Conservation (phyloP, 352 stramenopile genomes). For the Elongisporangium prolatum region DNA sequence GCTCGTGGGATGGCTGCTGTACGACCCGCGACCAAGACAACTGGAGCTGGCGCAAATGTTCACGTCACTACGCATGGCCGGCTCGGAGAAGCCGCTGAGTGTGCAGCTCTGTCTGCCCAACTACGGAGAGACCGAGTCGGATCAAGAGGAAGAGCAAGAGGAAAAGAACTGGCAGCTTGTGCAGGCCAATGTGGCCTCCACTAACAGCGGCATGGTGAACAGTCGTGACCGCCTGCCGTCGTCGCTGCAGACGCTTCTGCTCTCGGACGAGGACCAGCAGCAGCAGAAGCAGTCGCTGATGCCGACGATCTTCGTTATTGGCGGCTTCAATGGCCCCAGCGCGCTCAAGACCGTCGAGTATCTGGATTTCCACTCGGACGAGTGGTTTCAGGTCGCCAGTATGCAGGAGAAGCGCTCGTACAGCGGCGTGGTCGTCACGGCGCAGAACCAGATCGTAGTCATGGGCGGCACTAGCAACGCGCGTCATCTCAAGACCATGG, state of each 20-base stretch:
- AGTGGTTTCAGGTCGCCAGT: conserved; percentile 44
- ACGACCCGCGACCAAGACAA: conserved; percentile 32
- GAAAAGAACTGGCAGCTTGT: background rate
- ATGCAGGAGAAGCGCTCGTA: conserved; percentile 65
- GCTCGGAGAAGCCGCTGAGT: background rate
- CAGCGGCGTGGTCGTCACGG: conserved; percentile 44
- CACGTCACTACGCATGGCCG: conserved; percentile 4
- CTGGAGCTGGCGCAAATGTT: conserved; percentile 19
- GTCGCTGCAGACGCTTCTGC: background rate
- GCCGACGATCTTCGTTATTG: conserved; percentile 62
- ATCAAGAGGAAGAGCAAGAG: background rate
- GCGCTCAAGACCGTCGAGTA: conserved; percentile 58
- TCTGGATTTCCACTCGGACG: conserved; percentile 53
- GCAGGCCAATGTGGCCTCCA: background rate
- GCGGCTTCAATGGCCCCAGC: conserved; percentile 58
- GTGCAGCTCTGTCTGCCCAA: background rate
- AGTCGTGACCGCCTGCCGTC: conserved; percentile 18
- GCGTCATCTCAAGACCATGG: conserved; percentile 52
- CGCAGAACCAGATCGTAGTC: conserved; percentile 48
- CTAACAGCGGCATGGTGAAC: conserved; percentile 35
- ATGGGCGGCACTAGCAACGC: conserved; percentile 55
- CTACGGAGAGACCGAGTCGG: background rate
- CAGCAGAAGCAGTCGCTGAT: conserved; percentile 16
- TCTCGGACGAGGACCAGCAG: conserved; percentile 7
- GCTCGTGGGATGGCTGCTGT: conserved; percentile 44